phyloP scores from a whole-genome alignment of 2,329 filamentous ascomycete genomes.

The Sarocladium brachiariae region DNA sequence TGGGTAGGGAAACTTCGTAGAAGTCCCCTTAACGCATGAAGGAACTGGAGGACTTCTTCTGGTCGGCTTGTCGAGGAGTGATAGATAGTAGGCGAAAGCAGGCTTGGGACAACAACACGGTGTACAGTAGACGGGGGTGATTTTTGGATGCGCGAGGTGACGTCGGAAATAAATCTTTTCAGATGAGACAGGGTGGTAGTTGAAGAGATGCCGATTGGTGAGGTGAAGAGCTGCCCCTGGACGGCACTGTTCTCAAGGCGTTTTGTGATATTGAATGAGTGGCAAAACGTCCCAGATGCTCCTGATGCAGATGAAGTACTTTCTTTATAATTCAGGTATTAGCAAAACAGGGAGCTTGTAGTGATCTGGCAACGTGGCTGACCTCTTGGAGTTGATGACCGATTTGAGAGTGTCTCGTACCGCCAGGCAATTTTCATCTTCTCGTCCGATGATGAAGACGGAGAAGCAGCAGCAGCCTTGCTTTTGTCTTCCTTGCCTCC shows the following conservation, averaged over 20 bases:
- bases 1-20: constrained; percentile 60
- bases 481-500: constrained; percentile 21
- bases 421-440: constrained; percentile 99
- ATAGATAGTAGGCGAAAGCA: constrained; percentile 84
- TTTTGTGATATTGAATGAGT: constrained; percentile 66
- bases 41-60: constrained; percentile 67
- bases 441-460: constrained; percentile 38
- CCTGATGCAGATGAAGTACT: background rate
- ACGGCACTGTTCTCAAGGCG: constrained; percentile 45
- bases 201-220: constrained; percentile 37
- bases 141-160: constrained; percentile 48
- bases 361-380: constrained; percentile 24
- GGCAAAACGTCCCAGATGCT: constrained; percentile 48
- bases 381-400: constrained; percentile 56
- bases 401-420: constrained; percentile 73
- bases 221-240: constrained; percentile 43
- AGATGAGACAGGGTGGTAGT: constrained; percentile 35
- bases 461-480: constrained; percentile 30
- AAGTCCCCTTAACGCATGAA: constrained; percentile 71
- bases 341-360: background rate
- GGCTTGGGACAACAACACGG: constrained; percentile 73
- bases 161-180: constrained; percentile 51
- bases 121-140: constrained; percentile 60
- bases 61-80: constrained; percentile 63
- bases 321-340: background rate